Conservation (phyloP, 148 eudicot species). For the Polygonum maritimum region DNA sequence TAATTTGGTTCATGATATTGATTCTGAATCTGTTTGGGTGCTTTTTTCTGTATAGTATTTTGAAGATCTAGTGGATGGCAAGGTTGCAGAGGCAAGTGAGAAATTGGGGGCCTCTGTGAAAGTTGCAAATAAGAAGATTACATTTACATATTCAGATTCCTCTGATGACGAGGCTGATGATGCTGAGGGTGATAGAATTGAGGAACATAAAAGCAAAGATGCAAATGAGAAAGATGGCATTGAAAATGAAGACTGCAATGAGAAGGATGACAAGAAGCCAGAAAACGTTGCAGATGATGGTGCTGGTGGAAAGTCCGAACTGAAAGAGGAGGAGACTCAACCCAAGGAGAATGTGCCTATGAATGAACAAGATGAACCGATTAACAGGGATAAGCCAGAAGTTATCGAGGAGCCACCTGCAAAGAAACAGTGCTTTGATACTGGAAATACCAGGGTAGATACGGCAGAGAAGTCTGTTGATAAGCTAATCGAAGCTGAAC, state of each 20-base stretch:
- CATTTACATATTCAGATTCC: conserved; percentile 10
- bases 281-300: neutral
- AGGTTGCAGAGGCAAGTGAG: conserved; percentile 9
- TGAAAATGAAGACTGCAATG: conserved; percentile 15
- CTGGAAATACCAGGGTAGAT: conserved; percentile 21
- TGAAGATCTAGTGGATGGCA: conserved; percentile 8
- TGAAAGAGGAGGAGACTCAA: conserved; percentile 5
- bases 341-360: neutral
- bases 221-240: neutral
- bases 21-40: neutral
- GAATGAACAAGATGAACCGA: conserved; percentile 5
- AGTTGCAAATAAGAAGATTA: conserved; percentile 7
- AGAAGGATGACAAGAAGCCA: conserved; percentile 6
- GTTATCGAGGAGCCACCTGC: conserved; percentile 41
- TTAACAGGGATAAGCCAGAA: conserved; percentile 13
- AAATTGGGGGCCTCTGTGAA: neutral
- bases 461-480: conserved; percentile 59
- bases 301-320: neutral
- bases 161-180: conserved; percentile 2
- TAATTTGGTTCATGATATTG: conserved; percentile 3
- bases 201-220: too few species aligned
- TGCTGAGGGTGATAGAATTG: too few species aligned
- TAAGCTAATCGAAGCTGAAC: conserved; percentile 81
- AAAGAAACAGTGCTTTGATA: conserved; percentile 43
- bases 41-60: conserved; percentile 7